phyloP scores from a whole-genome alignment of 2,329 filamentous ascomycete species.

The Zasmidium angulare region DNA sequence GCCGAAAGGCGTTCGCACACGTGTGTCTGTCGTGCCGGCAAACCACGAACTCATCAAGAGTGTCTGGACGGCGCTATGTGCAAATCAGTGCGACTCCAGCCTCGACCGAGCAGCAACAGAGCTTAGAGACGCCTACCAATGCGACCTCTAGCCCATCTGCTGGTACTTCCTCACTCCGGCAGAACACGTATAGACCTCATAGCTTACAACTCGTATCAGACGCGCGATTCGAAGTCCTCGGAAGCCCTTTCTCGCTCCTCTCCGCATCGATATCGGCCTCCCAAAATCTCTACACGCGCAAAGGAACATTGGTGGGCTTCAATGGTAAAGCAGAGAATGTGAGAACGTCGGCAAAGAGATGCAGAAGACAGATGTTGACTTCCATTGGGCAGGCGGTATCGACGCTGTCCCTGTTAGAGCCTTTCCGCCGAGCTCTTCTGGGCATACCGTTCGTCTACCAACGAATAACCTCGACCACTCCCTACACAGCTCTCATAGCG shows the following conservation, averaged over 20 bases:
- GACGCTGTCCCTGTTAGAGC: conserved; percentile 81
- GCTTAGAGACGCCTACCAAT: conserved; percentile 32
- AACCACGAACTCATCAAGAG: neutral
- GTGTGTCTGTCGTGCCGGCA: conserved; percentile 29
- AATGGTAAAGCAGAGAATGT: conserved; percentile 91
- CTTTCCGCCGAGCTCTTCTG: conserved; percentile 73
- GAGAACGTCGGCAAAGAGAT: neutral
- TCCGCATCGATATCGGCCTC: conserved; percentile 91
- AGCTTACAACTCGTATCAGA: conserved; percentile 54
- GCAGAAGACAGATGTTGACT: conserved; percentile 1
- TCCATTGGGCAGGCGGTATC: conserved; percentile 76
- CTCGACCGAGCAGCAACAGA: conserved; percentile 39
- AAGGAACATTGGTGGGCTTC: conserved; percentile 86
- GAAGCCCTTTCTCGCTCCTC: conserved; percentile 87
- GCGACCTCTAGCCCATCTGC: conserved; percentile 20
- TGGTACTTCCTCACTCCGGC: conserved; percentile 11
- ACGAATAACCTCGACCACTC: conserved; percentile 78
- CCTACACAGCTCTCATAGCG: conserved; percentile 83
- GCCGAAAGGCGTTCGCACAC: conserved; percentile 29
- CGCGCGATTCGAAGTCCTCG: conserved; percentile 91
- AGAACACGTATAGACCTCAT: neutral
- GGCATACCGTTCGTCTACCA: conserved; percentile 96
- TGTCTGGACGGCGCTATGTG: conserved; percentile 37
- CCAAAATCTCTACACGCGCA: conserved; percentile 86
- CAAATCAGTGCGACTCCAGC: conserved; percentile 48